Conservation (phyloP, 75 land plant genomes). For the Cryptomeria japonica region DNA sequence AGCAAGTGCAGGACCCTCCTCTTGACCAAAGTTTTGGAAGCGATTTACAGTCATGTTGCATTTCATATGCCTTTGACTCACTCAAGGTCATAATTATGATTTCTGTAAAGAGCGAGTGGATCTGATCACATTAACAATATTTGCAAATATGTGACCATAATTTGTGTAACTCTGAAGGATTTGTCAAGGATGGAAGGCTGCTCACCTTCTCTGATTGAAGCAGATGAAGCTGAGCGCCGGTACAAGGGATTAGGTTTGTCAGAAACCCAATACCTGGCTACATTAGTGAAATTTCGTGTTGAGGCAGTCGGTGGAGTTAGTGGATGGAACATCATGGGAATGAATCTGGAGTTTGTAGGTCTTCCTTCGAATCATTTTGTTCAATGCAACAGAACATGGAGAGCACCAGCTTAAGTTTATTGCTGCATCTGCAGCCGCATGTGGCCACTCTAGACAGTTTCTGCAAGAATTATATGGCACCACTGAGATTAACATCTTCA, state of each 20-base stretch:
- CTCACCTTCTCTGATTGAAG: conserved; percentile 53
- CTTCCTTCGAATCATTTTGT: conserved; percentile 85
- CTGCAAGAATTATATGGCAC: conserved; percentile 73
- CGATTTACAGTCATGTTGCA: background rate
- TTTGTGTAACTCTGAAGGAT: background rate
- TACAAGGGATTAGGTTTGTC: conserved; percentile 27
- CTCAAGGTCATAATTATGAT: background rate
- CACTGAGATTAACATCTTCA: conserved; percentile 47
- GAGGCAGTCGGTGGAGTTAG: conserved; percentile 6
- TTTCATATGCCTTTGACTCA: background rate
- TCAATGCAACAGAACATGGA: conserved; percentile 65
- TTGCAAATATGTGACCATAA: background rate
- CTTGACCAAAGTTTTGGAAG: too few relatives aligned
- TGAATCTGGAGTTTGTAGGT: conserved; percentile 81
- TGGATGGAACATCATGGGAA: conserved; percentile 84
- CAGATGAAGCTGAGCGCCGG: conserved; percentile 33
- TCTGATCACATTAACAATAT: background rate
- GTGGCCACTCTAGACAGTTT: conserved; percentile 18
- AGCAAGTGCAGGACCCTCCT: too few relatives aligned
- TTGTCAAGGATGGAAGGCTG: conserved; percentile 7
- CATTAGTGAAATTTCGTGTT: conserved; percentile 29
- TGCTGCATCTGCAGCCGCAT: conserved; percentile 75
- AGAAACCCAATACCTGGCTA: conserved; percentile 42
- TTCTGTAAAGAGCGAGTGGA: background rate
- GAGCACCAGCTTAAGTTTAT: conserved; percentile 38